phyloP scores from a whole-genome alignment of 1,284 basidiomycete genomes.

The Uromyces viciae-fabae region DNA sequence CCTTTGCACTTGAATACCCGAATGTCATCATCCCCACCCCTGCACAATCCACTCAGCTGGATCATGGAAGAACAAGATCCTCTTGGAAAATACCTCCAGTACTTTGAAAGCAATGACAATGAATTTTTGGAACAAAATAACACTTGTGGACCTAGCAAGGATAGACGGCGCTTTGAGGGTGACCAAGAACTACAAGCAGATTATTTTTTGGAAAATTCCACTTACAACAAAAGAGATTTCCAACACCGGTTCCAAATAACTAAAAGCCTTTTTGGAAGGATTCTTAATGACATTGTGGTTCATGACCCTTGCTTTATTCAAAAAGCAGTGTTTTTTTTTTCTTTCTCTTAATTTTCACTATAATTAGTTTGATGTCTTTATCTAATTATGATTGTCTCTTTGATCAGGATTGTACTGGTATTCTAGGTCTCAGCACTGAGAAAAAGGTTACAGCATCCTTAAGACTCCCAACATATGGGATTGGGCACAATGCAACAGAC shows the following conservation, averaged over 20 bases:
- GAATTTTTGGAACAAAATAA: background rate
- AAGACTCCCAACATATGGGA: background rate
- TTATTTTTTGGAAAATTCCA: background rate
- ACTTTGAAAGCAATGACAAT: background rate
- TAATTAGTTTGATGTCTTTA: background rate
- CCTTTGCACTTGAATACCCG: background rate
- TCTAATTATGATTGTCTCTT: background rate
- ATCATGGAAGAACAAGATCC: background rate
- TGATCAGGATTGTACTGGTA: background rate
- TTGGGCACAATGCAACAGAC: background rate
- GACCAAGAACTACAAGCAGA: background rate
- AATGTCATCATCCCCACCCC: constrained; percentile 59
- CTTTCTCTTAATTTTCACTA: background rate
- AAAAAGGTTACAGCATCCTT: background rate
- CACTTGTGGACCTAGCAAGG: background rate
- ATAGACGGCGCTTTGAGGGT: background rate
- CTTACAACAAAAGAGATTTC: background rate
- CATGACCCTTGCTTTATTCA: background rate
- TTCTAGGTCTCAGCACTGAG: background rate
- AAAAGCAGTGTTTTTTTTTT: background rate
- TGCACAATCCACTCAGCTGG: background rate
- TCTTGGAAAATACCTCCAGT: background rate
- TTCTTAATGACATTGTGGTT: background rate
- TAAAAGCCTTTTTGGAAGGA: background rate
- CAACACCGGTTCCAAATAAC: background rate